Evolutionary conservation across 176 grass and related monocot species (phyloP).

Genomic region (Poa annua): DNA sequence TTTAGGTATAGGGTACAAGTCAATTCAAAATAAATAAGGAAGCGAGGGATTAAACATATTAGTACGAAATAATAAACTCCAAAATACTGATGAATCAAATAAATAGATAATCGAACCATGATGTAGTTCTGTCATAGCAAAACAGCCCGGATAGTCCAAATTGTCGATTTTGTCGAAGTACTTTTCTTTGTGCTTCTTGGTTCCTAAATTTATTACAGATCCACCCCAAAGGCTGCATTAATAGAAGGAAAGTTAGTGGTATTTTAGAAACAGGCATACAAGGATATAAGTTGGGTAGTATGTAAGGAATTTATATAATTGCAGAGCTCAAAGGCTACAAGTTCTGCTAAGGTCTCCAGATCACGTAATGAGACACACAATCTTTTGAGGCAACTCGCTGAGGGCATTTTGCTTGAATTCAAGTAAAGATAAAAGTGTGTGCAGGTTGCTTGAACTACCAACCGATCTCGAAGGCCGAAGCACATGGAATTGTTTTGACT

Average conservation of each 20-base stretch:
- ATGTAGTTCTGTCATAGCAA: constrained; percentile 96
- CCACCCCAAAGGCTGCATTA: constrained; percentile 90
- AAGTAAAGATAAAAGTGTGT: background rate
- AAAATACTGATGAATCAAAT: no score
- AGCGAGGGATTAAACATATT: no score
- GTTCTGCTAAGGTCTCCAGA: background rate
- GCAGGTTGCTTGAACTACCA: background rate
- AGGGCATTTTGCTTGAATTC: constrained; percentile 2
- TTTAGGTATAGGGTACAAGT: no score
- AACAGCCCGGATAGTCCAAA: constrained; percentile 92
- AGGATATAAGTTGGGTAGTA: background rate
- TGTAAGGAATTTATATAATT: background rate
- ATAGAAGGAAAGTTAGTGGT: constrained; percentile 31
- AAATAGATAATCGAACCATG: no score
- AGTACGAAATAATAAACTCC: no score
- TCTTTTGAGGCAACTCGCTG: background rate
- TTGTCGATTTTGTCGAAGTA: constrained; percentile 88
- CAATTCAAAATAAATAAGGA: no score
- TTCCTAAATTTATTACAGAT: constrained; percentile 77
- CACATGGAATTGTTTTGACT: background rate
- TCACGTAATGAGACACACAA: background rate
- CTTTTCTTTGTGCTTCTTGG: constrained; percentile 91
- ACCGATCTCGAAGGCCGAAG: background rate
- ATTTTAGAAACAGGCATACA: background rate
- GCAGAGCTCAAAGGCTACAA: background rate